Evolutionary conservation across 192 early-diverging fungal genomes (phyloP), one percentile per base, ranked within the genome.

Genomic region (Backusella australiensis): DNA sequence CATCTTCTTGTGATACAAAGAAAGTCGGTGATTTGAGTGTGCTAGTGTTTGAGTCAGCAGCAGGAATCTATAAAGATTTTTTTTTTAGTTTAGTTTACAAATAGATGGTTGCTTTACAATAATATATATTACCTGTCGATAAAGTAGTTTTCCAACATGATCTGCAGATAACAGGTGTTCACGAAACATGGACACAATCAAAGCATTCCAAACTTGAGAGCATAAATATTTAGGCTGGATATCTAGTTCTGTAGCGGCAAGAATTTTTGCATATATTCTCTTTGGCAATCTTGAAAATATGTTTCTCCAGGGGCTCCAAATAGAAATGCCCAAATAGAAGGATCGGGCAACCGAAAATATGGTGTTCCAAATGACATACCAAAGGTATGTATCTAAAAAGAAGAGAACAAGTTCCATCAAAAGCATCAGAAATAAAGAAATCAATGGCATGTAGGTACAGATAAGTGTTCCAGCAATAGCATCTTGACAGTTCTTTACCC

Each of bases 301-400:
- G 75, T 92, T 91, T 78, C 93, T 86, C 93, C 92, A 93, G 17
- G 94, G 91, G 7, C 93, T 92, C 91, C 91, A 91, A 78, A 93
- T 91, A 17, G 93, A 94, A 19, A 95, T 85, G 23, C 93, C 94
- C 6, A 93, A 86, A 34, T 90, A 87, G 77, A 96, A 93, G 3
- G 93, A 90, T 42, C 86, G 87, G 17, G 85, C 85, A 38, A 95
- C 90, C 1, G 94, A 94, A 67, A 96, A 93, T 34, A 93, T 72
- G 1, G 94, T 92, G 75, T 91, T 93, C 94, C 94, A 95, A 42
- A 95, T 90, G 9, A 94, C 89, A 72, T 94, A 96, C 94, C 94
- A 96, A 77, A 96, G 85, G 71, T 96, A 96, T 0, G 94, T 96
- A 75, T 95, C 94, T 68, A 95, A 83, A 78, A 96, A 96, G 79